Evolutionary conservation across 2,329 filamentous ascomycete species (phyloP).

Genomic region (Chrysoporthe cubensis): DNA sequence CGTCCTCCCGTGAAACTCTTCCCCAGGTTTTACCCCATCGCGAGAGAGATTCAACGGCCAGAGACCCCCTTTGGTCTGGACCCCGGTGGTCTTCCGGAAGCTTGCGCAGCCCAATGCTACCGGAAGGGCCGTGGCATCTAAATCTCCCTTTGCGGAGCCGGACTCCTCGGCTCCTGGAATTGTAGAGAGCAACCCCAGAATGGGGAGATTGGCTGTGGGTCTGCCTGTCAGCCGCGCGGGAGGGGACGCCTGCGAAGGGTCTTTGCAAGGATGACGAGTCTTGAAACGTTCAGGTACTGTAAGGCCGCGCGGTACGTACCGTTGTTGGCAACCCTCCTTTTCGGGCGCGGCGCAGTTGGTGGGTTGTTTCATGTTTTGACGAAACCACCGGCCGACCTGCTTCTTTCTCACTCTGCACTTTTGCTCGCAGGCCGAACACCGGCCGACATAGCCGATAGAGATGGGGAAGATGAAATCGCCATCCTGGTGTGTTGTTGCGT

Average conservation of each 20-base stretch:
- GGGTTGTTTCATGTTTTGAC: slow-evolving; percentile 12
- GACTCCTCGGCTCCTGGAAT: not conserved
- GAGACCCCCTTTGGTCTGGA: not conserved
- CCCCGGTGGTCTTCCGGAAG: not conserved
- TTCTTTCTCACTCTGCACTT: not conserved
- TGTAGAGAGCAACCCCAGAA: not conserved
- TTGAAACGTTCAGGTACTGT: not conserved
- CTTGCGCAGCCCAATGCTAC: not conserved
- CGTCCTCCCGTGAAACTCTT: not conserved
- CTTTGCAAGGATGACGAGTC: not conserved
- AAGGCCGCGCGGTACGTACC: not conserved
- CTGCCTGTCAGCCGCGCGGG: slow-evolving; percentile 7
- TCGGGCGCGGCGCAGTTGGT: not conserved
- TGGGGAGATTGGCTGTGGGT: slow-evolving; percentile 10
- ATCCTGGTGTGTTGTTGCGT: slow-evolving; percentile 1
- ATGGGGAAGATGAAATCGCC: not conserved
- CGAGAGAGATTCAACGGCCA: not conserved
- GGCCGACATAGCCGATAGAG: not conserved
- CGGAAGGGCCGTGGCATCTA: not conserved
- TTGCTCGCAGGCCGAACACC: not conserved
- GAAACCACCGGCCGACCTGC: slow-evolving; percentile 5
- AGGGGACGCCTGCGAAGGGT: not conserved
- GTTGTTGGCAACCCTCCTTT: not conserved
- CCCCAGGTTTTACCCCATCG: not conserved
- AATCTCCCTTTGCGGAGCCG: slow-evolving; percentile 6